Conservation (phyloP, 2,329 filamentous ascomycete species). For the Cladosporium cucumerinum region DNA sequence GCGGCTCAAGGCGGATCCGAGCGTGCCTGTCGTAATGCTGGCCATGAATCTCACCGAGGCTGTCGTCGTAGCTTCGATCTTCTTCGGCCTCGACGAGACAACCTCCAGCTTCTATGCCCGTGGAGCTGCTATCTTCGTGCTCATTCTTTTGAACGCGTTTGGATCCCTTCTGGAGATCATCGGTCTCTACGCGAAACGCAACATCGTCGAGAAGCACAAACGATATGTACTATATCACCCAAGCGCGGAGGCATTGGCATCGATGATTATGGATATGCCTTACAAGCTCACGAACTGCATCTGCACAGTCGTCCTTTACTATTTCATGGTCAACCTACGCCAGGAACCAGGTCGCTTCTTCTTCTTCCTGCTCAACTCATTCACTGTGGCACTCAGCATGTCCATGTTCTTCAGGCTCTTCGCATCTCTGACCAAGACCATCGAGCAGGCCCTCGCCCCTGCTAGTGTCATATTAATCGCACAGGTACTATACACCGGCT, state of each 20-base stretch:
- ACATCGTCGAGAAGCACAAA: conserved; percentile 81
- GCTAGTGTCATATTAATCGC: conserved; percentile 41
- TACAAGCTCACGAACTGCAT: conserved; percentile 43
- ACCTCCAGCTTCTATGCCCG: conserved; percentile 70
- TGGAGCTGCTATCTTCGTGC: conserved; percentile 75
- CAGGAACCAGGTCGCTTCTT: conserved; percentile 48
- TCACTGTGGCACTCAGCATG: conserved; percentile 40
- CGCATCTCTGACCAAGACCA: conserved; percentile 23
- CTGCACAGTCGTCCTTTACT: conserved; percentile 46
- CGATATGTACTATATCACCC: conserved; percentile 84
- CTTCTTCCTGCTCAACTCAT: conserved; percentile 46
- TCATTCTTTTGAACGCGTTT: conserved; percentile 77
- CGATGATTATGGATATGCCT: conserved; percentile 45
- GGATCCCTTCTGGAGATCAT: conserved; percentile 64
- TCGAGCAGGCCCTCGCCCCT: conserved; percentile 19
- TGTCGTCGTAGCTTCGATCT: conserved; percentile 71
- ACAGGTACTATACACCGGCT: conserved; percentile 66
- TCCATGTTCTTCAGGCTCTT: conserved; percentile 42
- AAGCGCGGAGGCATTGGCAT: conserved; percentile 72
- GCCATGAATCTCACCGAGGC: conserved; percentile 69
- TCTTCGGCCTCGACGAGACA: conserved; percentile 63
- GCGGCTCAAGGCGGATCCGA: conserved; percentile 69
- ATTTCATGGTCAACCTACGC: conserved; percentile 49
- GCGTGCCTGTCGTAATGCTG: conserved; percentile 61
- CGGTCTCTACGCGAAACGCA: conserved; percentile 76